Percentiles rank a stretch among this genome's conserved stretches.
These are phyloP conservation scores for Dactylellina haptotyla DNA, from an alignment of 2,329 filamentous ascomycete genomes.

Conservation along the genomic window DNA sequence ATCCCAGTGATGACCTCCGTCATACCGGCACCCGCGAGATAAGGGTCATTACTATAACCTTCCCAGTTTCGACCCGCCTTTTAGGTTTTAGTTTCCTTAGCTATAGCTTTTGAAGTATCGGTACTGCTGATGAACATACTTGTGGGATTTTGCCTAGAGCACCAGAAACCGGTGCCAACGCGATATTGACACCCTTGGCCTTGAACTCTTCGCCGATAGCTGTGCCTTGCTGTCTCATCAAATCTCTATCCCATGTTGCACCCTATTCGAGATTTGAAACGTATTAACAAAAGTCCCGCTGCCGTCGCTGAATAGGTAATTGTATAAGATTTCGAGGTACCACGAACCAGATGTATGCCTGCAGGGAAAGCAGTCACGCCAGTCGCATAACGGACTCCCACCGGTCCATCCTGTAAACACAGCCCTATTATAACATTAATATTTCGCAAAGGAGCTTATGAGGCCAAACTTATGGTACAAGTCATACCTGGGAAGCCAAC, in stretches of 20 bases:
- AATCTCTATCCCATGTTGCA: conserved; percentile 79
- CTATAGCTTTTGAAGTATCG: background rate
- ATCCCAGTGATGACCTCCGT: conserved; percentile 80
- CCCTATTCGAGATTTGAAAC: conserved; percentile 63
- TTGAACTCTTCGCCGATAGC: conserved; percentile 80
- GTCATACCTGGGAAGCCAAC: conserved; percentile 33
- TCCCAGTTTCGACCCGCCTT: conserved; percentile 79
- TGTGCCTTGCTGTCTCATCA: conserved; percentile 75
- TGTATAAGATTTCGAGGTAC: conserved; percentile 68
- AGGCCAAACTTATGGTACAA: background rate
- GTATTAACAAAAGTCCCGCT: background rate
- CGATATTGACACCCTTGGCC: conserved; percentile 78
- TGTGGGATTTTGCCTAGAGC: conserved; percentile 41
- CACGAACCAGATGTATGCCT: conserved; percentile 60
- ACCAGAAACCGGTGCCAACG: conserved; percentile 77
- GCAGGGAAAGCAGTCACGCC: conserved; percentile 84
- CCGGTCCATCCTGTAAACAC: conserved; percentile 87
- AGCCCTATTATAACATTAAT: conserved; percentile 69
- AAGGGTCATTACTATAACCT: conserved; percentile 77
- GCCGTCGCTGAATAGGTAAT: background rate
- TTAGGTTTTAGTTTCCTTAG: conserved; percentile 62
- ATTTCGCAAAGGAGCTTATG: conserved; percentile 49
- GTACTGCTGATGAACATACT: conserved; percentile 2
- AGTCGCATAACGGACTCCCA: conserved; percentile 80
- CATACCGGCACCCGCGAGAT: conserved; percentile 77